phyloP scores from a whole-genome alignment of 2,329 filamentous ascomycete genomes.

The Verticillium albo-atrum region DNA sequence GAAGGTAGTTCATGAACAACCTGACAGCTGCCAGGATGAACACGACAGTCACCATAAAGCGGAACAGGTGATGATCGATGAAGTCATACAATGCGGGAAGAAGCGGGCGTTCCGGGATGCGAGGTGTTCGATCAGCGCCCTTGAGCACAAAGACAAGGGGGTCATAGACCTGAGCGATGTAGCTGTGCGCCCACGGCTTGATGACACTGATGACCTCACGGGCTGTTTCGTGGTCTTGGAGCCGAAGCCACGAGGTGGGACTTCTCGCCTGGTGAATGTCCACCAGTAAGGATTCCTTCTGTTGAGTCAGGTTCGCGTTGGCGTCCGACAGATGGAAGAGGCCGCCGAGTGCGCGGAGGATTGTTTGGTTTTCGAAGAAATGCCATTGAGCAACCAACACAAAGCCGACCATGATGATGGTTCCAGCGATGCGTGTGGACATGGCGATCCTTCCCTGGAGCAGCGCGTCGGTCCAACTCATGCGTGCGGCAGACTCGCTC shows the following conservation, averaged over 20 bases:
- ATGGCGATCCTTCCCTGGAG: constrained; percentile 60
- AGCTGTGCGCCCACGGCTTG: constrained; percentile 66
- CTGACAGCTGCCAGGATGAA: constrained; percentile 61
- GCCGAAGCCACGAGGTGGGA: constrained; percentile 70
- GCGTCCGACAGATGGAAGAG: constrained; percentile 24
- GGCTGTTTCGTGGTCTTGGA: constrained; percentile 76
- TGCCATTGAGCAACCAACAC: constrained; percentile 73
- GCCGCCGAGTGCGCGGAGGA: constrained; percentile 26
- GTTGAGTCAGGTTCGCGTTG: constrained; percentile 7
- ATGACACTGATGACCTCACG: constrained; percentile 72
- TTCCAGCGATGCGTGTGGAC: constrained; percentile 71
- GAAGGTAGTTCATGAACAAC: constrained; percentile 68
- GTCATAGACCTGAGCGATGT: constrained; percentile 70
- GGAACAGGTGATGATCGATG: constrained; percentile 50
- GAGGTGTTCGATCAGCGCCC: constrained; percentile 60
- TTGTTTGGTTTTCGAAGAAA: constrained; percentile 60
- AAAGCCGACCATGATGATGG: constrained; percentile 67
- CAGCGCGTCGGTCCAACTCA: constrained; percentile 58
- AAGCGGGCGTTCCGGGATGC: constrained; percentile 42
- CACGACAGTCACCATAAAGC: constrained; percentile 59
- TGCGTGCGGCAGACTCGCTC: constrained; percentile 23
- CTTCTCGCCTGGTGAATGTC: constrained; percentile 70
- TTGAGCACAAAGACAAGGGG: constrained; percentile 69
- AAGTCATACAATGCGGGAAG: constrained; percentile 64
- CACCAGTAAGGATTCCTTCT: constrained; percentile 39